Base-by-base conservation (phyloP, 495 filamentous ascomycete genomes). In the Lasiosphaeris hirsuta region DNA sequence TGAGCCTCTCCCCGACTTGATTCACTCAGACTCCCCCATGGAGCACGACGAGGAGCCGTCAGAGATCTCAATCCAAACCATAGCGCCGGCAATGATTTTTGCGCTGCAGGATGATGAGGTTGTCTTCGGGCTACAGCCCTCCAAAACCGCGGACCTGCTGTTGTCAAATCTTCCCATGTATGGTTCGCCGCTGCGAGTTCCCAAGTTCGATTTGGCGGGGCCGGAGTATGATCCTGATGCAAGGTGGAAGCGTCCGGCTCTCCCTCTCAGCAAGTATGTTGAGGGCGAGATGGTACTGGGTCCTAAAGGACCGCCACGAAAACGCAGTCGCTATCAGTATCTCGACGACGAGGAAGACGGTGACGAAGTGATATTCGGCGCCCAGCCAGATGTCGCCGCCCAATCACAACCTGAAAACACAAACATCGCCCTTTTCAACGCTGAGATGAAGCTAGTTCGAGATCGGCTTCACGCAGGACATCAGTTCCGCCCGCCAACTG, bases 401-500 rank as follows among this genome's bases (percentile, higher is more conserved):
- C 69, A 69, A 17, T 61, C 78, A 18, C 75, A 89, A 4, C 87
- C 92, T 8, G 88, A 90, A 63, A 86, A 87, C 62, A 84, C 81
- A 2, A 81, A 88, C 54, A 89, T 96, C 58, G 92, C 92, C 2
- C 76, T 98, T 7, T 98, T 97, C 75, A 83, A 84, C 45, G 87
- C 91, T 0, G 90, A 96, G 55, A 94, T 93, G 75, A 95, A 92
- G 68, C 82, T 84, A 47, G 90, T 96, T 30, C 84, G 92, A 51
- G 92, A 96, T 63, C 84, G 94, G 8, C 84, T 97, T 11, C 90
- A 96, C 63, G 90, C 90, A n/a, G 86, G 87, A 4, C 92, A 96
- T 69, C 86, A 91, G 48, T 97, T 97, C 72, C 80, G 91, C 56
- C 93, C 93, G n/a, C 94, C 94, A 10, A 87, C 86, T 5, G 92